phyloP scores from a whole-genome alignment of 441 rosid species.

The Mallotus repandus region DNA sequence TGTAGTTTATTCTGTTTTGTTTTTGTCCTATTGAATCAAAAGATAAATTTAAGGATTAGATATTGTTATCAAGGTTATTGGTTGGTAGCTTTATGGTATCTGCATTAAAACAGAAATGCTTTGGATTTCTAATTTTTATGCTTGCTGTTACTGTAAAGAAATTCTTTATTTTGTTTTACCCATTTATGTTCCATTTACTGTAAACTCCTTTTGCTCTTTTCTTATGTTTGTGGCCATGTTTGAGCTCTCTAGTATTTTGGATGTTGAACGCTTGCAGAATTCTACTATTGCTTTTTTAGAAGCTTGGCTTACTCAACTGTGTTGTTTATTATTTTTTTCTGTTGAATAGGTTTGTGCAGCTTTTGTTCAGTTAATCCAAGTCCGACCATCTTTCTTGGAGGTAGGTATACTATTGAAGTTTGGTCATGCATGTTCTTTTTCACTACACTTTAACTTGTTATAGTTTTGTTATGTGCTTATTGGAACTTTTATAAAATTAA shows the following conservation, averaged over 20 bases:
- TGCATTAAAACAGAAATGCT: background rate
- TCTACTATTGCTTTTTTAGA: background rate
- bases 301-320: constrained; percentile 20
- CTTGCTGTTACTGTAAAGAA: background rate
- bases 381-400: constrained; percentile 83
- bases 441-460: background rate
- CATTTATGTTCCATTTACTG: background rate
- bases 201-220: background rate
- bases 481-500: no score
- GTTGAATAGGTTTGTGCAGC: constrained; percentile 90
- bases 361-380: constrained; percentile 90
- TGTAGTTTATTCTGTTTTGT: background rate
- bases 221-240: background rate
- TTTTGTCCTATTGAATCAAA: background rate
- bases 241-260: constrained; percentile 13
- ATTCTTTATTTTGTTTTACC: background rate
- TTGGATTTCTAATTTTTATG: background rate
- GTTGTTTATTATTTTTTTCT: constrained; percentile 2
- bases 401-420: constrained; percentile 41
- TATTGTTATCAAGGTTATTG: background rate
- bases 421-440: constrained; percentile 11
- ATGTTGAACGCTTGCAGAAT: constrained; percentile 9
- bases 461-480: background rate
- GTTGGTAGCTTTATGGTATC: background rate
- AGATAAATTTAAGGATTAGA: background rate